phyloP scores from a whole-genome alignment of 331 rosid genomes.

The Acacia concinna region DNA sequence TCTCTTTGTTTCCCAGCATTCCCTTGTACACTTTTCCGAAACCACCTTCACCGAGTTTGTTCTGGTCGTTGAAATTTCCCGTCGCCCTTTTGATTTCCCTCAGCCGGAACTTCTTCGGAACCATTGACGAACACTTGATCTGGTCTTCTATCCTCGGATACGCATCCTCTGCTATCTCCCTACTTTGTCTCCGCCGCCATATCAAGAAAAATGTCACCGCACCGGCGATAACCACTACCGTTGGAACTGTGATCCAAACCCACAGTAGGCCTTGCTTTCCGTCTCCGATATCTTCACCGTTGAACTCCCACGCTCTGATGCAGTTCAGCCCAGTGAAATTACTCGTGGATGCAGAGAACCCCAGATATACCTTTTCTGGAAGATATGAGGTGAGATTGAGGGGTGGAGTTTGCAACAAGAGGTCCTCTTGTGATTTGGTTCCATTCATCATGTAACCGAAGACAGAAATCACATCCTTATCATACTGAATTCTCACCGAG shows the following conservation, averaged over 20 bases:
- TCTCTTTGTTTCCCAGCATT: slow-evolving; percentile 14
- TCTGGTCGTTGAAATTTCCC: not conserved
- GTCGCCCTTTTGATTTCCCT: slow-evolving; percentile 1
- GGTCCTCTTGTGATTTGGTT: not conserved
- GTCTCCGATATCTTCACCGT: not conserved
- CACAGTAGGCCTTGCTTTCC: not conserved
- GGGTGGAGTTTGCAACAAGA: not conserved
- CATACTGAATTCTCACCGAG: not conserved
- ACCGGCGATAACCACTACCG: not conserved
- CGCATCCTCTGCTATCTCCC: not conserved
- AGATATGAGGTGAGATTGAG: slow-evolving; percentile 1
- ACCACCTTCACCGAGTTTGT: slow-evolving; percentile 16
- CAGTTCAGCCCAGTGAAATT: not conserved
- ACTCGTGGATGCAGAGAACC: slow-evolving; percentile 12
- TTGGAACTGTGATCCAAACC: not conserved
- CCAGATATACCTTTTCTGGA: not conserved
- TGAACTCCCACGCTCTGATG: slow-evolving; percentile 5
- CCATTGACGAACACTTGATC: not conserved
- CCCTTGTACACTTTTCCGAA: slow-evolving; percentile 8
- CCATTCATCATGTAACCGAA: slow-evolving; percentile 11
- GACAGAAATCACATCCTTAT: not conserved
- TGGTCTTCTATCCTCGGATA: slow-evolving; percentile 21
- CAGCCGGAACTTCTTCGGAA: not conserved
- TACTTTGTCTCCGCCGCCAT: not conserved
- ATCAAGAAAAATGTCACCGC: not conserved